Conservation (phyloP, 139 green algal species). For the Chlorella vulgaris region DNA sequence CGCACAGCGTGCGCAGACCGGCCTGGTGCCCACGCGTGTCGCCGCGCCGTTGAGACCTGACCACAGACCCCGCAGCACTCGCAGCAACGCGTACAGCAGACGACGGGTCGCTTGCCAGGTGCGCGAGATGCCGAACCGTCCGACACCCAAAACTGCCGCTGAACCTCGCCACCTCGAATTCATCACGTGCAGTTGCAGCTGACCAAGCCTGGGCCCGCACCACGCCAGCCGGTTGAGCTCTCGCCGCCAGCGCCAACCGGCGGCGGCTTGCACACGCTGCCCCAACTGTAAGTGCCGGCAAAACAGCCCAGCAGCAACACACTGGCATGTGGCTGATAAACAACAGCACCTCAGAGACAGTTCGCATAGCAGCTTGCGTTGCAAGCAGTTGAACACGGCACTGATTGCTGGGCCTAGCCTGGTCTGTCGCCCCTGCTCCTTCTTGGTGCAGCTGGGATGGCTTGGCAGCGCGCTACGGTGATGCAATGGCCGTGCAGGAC, state of each 20-base stretch:
- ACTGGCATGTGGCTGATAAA: background rate
- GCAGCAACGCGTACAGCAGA: background rate
- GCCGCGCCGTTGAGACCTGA: background rate
- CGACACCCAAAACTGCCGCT: background rate
- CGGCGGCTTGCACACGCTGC: no score
- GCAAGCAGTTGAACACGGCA: no score
- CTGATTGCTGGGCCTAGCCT: no score
- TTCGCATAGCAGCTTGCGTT: background rate
- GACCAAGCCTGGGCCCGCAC: background rate
- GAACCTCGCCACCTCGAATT: no score
- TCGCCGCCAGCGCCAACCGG: no score
- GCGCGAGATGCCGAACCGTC: background rate
- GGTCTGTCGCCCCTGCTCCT: no score
- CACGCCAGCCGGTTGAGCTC: background rate
- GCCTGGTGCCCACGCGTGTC: background rate
- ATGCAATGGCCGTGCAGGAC: conserved; percentile 56
- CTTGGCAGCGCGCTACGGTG: conserved; percentile 44
- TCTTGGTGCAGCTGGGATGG: conserved; percentile 13
- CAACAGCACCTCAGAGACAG: background rate
- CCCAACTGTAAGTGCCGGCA: conserved; percentile 7
- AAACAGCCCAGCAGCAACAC: no score
- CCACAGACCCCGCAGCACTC: background rate
- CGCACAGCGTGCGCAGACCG: background rate
- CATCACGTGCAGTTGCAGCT: conserved; percentile 17
- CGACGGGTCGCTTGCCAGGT: background rate